Evolutionary conservation across 108 stramenopile genomes (phyloP).

Genomic region (Stephanodiscus triporus): DNA sequence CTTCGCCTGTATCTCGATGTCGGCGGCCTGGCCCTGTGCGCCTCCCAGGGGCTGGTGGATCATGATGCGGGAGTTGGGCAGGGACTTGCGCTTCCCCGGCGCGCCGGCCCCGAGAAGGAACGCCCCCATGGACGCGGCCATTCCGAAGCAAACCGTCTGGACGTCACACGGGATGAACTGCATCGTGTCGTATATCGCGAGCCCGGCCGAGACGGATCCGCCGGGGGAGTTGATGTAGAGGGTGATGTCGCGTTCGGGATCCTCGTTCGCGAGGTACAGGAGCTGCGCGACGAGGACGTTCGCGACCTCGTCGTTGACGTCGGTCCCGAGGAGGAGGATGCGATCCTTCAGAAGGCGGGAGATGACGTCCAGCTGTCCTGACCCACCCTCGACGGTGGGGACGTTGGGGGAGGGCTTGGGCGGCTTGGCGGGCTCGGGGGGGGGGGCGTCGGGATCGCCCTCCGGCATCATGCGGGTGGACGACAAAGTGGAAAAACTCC

Average conservation of each 20-base stretch:
- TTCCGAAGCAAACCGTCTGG: constrained; percentile 95
- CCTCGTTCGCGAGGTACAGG: constrained; percentile 95
- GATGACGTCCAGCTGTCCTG: constrained; percentile 81
- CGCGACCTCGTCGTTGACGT: constrained; percentile 71
- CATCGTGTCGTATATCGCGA: constrained; percentile 98
- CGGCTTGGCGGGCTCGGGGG: constrained; percentile 29
- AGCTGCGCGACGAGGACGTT: constrained; percentile 65
- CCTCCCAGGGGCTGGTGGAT: constrained; percentile 98
- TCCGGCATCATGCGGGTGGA: no score
- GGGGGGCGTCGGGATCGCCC: no score
- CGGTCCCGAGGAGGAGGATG: constrained; percentile 85
- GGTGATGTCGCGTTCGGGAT: constrained; percentile 93
- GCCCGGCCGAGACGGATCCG: constrained; percentile 87
- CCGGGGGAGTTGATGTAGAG: constrained; percentile 97
- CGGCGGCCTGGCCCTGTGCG: constrained; percentile 95
- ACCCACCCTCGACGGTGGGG: constrained; percentile 76
- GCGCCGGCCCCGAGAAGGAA: constrained; percentile 94
- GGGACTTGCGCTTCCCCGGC: constrained; percentile 84
- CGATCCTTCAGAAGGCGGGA: constrained; percentile 86
- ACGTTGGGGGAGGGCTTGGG: constrained; percentile 65
- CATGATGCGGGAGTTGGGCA: constrained; percentile 97
- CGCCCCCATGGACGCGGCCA: constrained; percentile 97
- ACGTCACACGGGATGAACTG: constrained; percentile 97
- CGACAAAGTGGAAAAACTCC: no score
- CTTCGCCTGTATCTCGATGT: constrained; percentile 98